phyloP scores from a whole-genome alignment of 108 stramenopile species.

The Fragilaria radians region DNA sequence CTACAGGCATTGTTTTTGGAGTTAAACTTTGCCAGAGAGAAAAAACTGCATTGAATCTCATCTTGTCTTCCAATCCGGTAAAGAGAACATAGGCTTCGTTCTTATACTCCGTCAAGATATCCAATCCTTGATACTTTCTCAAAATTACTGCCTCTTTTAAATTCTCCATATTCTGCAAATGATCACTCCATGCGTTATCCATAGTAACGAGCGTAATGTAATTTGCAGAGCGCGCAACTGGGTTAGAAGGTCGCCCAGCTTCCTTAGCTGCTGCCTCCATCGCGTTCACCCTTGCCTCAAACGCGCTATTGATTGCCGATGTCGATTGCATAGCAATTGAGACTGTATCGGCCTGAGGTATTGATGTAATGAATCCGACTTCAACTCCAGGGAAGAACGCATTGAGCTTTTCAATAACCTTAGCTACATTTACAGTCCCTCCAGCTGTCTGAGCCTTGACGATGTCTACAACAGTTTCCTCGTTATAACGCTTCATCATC shows the following conservation, averaged over 20 bases:
- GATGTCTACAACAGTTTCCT: slow-evolving; percentile 58
- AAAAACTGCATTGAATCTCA: slow-evolving; percentile 78
- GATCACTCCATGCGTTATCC: slow-evolving; percentile 90
- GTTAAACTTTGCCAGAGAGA: slow-evolving; percentile 80
- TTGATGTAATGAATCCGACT: slow-evolving; percentile 30
- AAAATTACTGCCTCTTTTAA: slow-evolving; percentile 79
- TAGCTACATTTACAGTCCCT: slow-evolving; percentile 50
- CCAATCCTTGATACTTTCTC: slow-evolving; percentile 62
- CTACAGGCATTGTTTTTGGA: neutral
- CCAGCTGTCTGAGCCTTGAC: slow-evolving; percentile 68
- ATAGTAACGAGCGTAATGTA: slow-evolving; percentile 82
- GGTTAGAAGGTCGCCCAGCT: slow-evolving; percentile 47
- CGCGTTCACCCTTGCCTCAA: slow-evolving; percentile 59
- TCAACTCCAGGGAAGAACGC: slow-evolving; percentile 79
- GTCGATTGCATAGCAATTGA: slow-evolving; percentile 12
- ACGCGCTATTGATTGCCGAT: slow-evolving; percentile 8
- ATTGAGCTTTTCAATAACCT: slow-evolving; percentile 67
- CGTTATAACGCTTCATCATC: slow-evolving; percentile 58
- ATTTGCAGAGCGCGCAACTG: slow-evolving; percentile 75
- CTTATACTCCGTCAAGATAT: slow-evolving; percentile 75
- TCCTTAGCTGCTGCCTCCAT: slow-evolving; percentile 48
- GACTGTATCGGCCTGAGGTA: slow-evolving; percentile 44
- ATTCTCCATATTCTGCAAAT: slow-evolving; percentile 81
- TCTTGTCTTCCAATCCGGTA: slow-evolving; percentile 69
- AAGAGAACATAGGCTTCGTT: slow-evolving; percentile 67